These are phyloP conservation scores for Cairneyella variabilis DNA, from an alignment of 495 filamentous ascomycete species.

Conservation along the genomic window DNA sequence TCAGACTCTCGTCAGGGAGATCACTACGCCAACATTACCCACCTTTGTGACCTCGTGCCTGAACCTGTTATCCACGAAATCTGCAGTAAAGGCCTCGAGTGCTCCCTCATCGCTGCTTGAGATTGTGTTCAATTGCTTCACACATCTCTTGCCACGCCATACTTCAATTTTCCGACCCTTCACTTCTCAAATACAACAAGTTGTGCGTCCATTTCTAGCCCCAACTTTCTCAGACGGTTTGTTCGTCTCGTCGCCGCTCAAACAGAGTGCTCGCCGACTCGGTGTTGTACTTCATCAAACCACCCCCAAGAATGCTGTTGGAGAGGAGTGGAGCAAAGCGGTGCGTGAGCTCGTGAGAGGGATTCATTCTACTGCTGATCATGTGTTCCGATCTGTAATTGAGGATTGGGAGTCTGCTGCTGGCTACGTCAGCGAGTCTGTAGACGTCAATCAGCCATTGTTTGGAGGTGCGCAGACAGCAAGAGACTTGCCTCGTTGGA, in stretches of 20 bases:
- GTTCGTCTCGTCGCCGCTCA: slow-evolving; percentile 44
- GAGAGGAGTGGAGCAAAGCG: slow-evolving; percentile 68
- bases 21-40: slow-evolving; percentile 78
- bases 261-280: slow-evolving; percentile 53
- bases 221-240: slow-evolving; percentile 46
- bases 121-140: slow-evolving; percentile 59
- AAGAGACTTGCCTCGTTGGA: slow-evolving; percentile 62
- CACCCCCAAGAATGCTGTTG: slow-evolving; percentile 66
- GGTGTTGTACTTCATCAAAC: slow-evolving; percentile 68
- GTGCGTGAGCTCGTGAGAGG: slow-evolving; percentile 54
- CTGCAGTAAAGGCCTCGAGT: slow-evolving; percentile 30
- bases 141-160: slow-evolving; percentile 67
- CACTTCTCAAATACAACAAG: slow-evolving; percentile 56
- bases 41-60: slow-evolving; percentile 69
- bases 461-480: slow-evolving; percentile 35
- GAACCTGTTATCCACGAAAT: slow-evolving; percentile 53
- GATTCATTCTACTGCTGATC: slow-evolving; percentile 64
- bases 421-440: slow-evolving; percentile 30
- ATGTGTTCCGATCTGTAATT: slow-evolving; percentile 68
- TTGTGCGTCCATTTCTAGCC: slow-evolving; percentile 53
- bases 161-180: slow-evolving; percentile 78
- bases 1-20: slow-evolving; percentile 78
- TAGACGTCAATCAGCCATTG: slow-evolving; percentile 36
- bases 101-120: slow-evolving; percentile 47
- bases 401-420: slow-evolving; percentile 72